Evolutionary conservation across 148 eudicot species (phyloP).

Genomic region (Fagopyrum tataricum): DNA sequence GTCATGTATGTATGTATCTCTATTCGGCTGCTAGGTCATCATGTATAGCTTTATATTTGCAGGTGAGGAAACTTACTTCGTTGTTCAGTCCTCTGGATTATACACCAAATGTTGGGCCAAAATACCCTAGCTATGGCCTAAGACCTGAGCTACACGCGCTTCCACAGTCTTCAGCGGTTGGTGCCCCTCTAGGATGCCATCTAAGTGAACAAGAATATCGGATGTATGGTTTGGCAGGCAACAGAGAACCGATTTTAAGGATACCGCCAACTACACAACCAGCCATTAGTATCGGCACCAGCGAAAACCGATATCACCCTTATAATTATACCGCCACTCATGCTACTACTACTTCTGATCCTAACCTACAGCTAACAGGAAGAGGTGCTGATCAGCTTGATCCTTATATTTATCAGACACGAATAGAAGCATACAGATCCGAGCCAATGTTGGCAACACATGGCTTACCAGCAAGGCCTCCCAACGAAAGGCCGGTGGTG

Average conservation of each 20-base stretch:
- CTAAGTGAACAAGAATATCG: slow-evolving; percentile 37
- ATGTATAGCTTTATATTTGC: slow-evolving; percentile 18
- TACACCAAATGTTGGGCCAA: slow-evolving; percentile 9
- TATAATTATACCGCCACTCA: slow-evolving; percentile 12
- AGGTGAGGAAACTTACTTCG: slow-evolving; percentile 49
- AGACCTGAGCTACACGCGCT: slow-evolving; percentile 24
- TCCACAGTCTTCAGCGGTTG: slow-evolving; percentile 17
- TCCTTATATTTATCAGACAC: slow-evolving; percentile 20
- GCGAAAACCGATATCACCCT: neutral
- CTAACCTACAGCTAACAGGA: slow-evolving; percentile 26
- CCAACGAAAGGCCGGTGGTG: slow-evolving; percentile 21
- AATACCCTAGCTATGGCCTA: slow-evolving; percentile 53
- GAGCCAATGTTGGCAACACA: slow-evolving; percentile 10
- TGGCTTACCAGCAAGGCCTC: neutral
- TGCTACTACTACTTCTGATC: slow-evolving; percentile 33
- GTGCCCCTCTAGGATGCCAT: slow-evolving; percentile 16
- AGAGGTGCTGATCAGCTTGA: slow-evolving; percentile 23
- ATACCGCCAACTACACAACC: slow-evolving; percentile 19
- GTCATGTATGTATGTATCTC: neutral
- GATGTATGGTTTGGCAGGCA: slow-evolving; percentile 31
- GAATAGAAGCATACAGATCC: slow-evolving; percentile 22
- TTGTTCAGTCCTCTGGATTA: slow-evolving; percentile 42
- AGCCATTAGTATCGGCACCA: slow-evolving; percentile 9
- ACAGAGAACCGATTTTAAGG: slow-evolving; percentile 21
- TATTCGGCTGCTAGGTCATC: neutral